Percentiles rank a stretch among this genome's conserved stretches.
These are phyloP conservation scores for Citeromyces nyonsensis DNA, from an alignment of 805 yeast genomes.

Conservation along the genomic window DNA sequence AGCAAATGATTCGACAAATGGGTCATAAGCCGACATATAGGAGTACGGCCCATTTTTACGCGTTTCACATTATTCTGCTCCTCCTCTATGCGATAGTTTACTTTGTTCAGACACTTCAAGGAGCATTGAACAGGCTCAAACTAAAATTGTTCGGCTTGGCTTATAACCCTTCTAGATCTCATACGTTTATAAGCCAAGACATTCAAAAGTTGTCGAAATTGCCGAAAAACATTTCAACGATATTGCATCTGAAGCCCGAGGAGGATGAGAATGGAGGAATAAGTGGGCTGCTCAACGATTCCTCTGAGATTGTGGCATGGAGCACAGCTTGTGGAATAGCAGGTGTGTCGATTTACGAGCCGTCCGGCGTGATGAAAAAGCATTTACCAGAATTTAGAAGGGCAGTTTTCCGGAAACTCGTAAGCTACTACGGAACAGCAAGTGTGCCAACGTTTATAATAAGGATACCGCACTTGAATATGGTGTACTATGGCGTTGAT, in stretches of 20 bases:
- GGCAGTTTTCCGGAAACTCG: slow-evolving; percentile 41
- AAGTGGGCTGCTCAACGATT: slow-evolving; percentile 64
- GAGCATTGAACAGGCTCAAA: slow-evolving; percentile 29
- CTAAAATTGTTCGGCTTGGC: slow-evolving; percentile 46
- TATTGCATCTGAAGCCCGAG: slow-evolving; percentile 57
- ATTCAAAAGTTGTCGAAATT: slow-evolving; percentile 57
- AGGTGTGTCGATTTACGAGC: slow-evolving; percentile 61
- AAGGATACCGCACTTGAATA: slow-evolving; percentile 52
- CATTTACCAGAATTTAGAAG: slow-evolving; percentile 39
- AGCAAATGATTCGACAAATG: too few species aligned
- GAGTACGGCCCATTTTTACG: slow-evolving; percentile 9
- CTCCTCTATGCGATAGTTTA: slow-evolving; percentile 40
- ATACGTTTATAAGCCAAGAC: slow-evolving; percentile 77
- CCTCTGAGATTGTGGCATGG: slow-evolving; percentile 77
- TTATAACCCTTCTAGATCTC: slow-evolving; percentile 61
- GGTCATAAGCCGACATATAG: slow-evolving; percentile 1
- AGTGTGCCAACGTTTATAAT: slow-evolving; percentile 48
- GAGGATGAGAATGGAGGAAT: slow-evolving; percentile 84
- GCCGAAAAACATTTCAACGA: slow-evolving; percentile 63
- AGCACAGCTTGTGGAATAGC: slow-evolving; percentile 77
- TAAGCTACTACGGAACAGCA: slow-evolving; percentile 59
- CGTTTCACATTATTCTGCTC: slow-evolving; percentile 34
- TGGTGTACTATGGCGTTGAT: slow-evolving; percentile 24
- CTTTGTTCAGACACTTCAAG: slow-evolving; percentile 34
- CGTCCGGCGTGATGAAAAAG: slow-evolving; percentile 49